A percentile compares a stretch with the other conserved stretches of the same genome.
Conservation (phyloP, 2,329 filamentous ascomycete species). For the Fusarium irregulare region DNA sequence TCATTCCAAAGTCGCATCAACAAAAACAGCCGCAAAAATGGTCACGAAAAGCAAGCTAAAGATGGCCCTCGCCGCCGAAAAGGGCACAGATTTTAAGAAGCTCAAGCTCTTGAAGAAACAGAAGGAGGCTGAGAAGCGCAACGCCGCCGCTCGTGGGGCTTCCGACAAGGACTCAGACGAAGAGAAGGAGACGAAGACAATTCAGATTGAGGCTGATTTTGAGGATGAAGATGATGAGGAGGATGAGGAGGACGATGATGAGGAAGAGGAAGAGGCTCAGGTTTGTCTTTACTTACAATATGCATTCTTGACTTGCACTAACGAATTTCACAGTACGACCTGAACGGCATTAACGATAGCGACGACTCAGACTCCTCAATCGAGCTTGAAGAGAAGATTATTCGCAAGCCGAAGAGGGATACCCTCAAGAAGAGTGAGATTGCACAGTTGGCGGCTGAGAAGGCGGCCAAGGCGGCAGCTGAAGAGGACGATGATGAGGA, state of each 20-base stretch:
- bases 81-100: conserved; percentile 65
- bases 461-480: conserved; percentile 17
- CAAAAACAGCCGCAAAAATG: conserved; percentile 47
- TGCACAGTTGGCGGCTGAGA: conserved; percentile 39
- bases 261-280: conserved; percentile 43
- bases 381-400: conserved; percentile 79
- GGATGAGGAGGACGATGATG: conserved; percentile 51
- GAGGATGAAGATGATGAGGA: conserved; percentile 53
- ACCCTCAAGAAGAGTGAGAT: conserved; percentile 53
- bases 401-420: conserved; percentile 62
- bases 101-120: conserved; percentile 61
- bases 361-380: conserved; percentile 76
- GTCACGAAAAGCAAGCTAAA: conserved; percentile 63
- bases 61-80: conserved; percentile 65
- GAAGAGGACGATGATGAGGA: conserved; percentile 64
- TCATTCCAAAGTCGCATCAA: conserved; percentile 25
- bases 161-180: conserved; percentile 49
- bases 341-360: conserved; percentile 69
- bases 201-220: conserved; percentile 53
- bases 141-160: conserved; percentile 45
- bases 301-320: background rate
- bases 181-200: conserved; percentile 46
- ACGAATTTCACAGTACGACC: conserved; percentile 57
- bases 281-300: conserved; percentile 32
- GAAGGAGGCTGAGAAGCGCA: conserved; percentile 57